phyloP scores from a whole-genome alignment of 768 basidiomycete genomes.

The Candolleomyces efflorescens region DNA sequence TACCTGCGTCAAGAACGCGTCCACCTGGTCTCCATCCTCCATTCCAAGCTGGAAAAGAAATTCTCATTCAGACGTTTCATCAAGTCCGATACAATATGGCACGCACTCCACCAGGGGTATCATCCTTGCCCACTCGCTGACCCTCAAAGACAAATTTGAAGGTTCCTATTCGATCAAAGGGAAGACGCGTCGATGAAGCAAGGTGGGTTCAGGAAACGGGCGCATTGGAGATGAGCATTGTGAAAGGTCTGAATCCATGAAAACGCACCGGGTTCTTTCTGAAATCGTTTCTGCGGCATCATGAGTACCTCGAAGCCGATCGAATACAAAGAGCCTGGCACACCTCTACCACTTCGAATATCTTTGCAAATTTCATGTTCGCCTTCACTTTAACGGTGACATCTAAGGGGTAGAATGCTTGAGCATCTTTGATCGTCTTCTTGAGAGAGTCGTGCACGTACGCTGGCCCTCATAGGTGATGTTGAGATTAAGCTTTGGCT shows the following conservation, averaged over 20 bases:
- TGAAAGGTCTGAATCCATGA: not conserved
- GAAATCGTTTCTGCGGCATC: conserved; percentile 48
- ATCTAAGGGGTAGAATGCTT: conserved; percentile 31
- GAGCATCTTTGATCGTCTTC: not conserved
- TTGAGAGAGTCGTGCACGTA: conserved; percentile 22
- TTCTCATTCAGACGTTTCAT: not conserved
- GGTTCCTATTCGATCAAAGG: conserved; percentile 39
- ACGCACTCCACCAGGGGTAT: conserved; percentile 53
- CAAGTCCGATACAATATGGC: not conserved
- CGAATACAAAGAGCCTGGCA: conserved; percentile 13
- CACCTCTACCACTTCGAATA: conserved; percentile 67
- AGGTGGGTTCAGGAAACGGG: not conserved
- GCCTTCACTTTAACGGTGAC: conserved; percentile 66
- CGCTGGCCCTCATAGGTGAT: conserved; percentile 53
- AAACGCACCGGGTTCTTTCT: conserved; percentile 47
- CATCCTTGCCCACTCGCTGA: conserved; percentile 37
- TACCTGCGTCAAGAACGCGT: conserved; percentile 56
- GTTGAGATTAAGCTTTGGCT: conserved; percentile 66
- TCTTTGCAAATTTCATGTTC: conserved; percentile 60
- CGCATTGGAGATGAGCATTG: not conserved
- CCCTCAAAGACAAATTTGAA: conserved; percentile 62
- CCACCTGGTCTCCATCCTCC: conserved; percentile 63
- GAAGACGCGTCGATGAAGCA: not conserved
- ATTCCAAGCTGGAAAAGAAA: conserved; percentile 41
- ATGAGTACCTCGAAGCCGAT: not conserved